phyloP scores from a whole-genome alignment of 2,329 filamentous ascomycete genomes.

The Dothidotthia symphoricarpi region DNA sequence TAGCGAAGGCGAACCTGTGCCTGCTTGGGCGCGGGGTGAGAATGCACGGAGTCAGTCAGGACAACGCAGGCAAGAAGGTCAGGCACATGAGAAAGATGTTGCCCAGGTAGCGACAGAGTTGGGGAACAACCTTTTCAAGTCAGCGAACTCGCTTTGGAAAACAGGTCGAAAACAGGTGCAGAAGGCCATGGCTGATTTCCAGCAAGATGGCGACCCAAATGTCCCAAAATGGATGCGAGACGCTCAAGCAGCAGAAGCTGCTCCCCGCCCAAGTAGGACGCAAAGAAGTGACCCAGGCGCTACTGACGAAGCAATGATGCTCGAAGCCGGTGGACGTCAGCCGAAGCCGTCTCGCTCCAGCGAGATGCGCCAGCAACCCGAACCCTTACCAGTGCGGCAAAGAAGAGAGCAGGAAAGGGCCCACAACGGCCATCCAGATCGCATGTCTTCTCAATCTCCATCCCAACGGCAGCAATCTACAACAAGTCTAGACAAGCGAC shows the following conservation, averaged over 20 bases:
- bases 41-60: conserved; percentile 51
- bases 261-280: conserved; percentile 20
- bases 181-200: conserved; percentile 85
- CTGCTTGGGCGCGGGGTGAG: conserved; percentile 64
- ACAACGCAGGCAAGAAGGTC: conserved; percentile 52
- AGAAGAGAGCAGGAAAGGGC: conserved; percentile 23
- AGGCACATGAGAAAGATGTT: conserved; percentile 66
- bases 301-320: conserved; percentile 67
- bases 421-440: conserved; percentile 35
- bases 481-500: conserved; percentile 34
- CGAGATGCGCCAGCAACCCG: conserved; percentile 22
- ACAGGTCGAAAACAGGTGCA: conserved; percentile 89
- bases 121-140: conserved; percentile 83
- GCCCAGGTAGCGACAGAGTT: conserved; percentile 78
- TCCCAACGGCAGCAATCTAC: conserved; percentile 39
- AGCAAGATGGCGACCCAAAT: conserved; percentile 67
- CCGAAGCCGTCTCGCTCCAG: conserved; percentile 37
- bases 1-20: conserved; percentile 42
- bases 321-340: conserved; percentile 67
- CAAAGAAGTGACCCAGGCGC: conserved; percentile 27
- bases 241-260: conserved; percentile 46
- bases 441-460: conserved; percentile 42
- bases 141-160: conserved; percentile 94
- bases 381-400: conserved; percentile 24
- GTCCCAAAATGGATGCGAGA: conserved; percentile 97